Conservation (phyloP, 305 asterid genomes). For the Solanum hybrid region DNA sequence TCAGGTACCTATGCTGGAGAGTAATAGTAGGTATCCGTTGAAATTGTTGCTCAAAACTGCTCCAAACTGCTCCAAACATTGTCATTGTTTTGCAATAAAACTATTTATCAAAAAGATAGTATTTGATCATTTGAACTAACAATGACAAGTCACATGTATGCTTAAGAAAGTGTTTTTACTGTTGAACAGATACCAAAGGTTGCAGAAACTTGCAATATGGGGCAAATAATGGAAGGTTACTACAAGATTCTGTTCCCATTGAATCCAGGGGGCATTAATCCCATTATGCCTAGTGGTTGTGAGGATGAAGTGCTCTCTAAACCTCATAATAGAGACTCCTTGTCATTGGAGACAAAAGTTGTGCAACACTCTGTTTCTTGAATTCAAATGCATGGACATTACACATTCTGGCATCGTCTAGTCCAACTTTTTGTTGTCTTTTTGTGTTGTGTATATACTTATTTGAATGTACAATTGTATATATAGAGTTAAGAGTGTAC, state of each 20-base stretch:
- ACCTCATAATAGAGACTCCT: constrained; percentile 49
- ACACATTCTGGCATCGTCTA: background rate
- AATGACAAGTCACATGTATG: background rate
- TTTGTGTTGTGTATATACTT: background rate
- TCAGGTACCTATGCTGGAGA: background rate
- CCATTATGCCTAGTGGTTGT: constrained; percentile 48
- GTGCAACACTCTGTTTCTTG: constrained; percentile 21
- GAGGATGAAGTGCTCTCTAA: constrained; percentile 36
- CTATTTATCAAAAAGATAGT: background rate
- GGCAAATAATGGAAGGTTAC: constrained; percentile 77
- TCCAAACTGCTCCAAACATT: background rate
- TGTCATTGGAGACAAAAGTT: constrained; percentile 15
- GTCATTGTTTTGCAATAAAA: background rate
- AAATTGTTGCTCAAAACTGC: background rate
- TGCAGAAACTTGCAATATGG: constrained; percentile 78
- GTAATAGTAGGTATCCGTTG: background rate
- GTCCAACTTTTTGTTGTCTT: background rate
- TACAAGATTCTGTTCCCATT: constrained; percentile 75
- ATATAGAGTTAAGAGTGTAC: background rate
- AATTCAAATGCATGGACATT: background rate
- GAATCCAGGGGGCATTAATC: constrained; percentile 73
- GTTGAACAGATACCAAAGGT: constrained; percentile 67
- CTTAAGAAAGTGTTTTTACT: background rate
- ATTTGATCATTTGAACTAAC: background rate
- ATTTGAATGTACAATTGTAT: background rate